Conservation (phyloP, 2,329 filamentous ascomycete genomes). For the Lithohypha guttulata region DNA sequence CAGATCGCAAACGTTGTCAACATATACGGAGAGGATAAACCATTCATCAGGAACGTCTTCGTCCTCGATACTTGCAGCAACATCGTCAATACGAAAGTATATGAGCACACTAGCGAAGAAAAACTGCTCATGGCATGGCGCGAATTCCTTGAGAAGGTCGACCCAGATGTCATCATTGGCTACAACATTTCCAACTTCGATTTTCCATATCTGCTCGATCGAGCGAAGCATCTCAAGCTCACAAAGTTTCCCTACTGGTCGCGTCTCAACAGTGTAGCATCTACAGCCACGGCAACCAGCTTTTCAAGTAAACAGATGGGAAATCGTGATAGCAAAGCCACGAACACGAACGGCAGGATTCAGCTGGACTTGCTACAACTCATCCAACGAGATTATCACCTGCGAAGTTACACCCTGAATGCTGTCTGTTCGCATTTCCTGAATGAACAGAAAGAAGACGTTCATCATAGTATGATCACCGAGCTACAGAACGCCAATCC, state of each 20-base stretch:
- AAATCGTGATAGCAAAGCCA: constrained; percentile 84
- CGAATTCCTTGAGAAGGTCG: constrained; percentile 77
- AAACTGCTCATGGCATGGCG: constrained; percentile 91
- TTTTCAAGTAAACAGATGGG: constrained; percentile 99
- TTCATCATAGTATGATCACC: constrained; percentile 98
- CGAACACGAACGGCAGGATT: constrained; percentile 86
- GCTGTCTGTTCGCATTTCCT: constrained; percentile 91
- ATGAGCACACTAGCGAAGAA: constrained; percentile 70
- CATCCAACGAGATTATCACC: constrained; percentile 85
- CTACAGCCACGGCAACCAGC: constrained; percentile 65
- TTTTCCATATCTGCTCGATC: constrained; percentile 87
- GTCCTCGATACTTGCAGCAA: constrained; percentile 83
- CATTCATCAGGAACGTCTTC: constrained; percentile 93
- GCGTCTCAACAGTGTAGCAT: constrained; percentile 59
- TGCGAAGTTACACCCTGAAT: constrained; percentile 94
- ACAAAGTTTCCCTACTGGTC: constrained; percentile 77
- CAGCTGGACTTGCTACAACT: constrained; percentile 92
- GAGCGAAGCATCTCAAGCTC: constrained; percentile 75
- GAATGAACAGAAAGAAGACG: constrained; percentile 96
- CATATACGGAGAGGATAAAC: constrained; percentile 85
- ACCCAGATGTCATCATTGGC: constrained; percentile 94
- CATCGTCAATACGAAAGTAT: constrained; percentile 88
- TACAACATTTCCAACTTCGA: constrained; percentile 99
- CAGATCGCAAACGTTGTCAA: constrained; percentile 97
- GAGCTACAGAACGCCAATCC: constrained; percentile 94